Base-by-base conservation (phyloP, 2,329 filamentous ascomycete genomes). In the Trichophyton simii region DNA sequence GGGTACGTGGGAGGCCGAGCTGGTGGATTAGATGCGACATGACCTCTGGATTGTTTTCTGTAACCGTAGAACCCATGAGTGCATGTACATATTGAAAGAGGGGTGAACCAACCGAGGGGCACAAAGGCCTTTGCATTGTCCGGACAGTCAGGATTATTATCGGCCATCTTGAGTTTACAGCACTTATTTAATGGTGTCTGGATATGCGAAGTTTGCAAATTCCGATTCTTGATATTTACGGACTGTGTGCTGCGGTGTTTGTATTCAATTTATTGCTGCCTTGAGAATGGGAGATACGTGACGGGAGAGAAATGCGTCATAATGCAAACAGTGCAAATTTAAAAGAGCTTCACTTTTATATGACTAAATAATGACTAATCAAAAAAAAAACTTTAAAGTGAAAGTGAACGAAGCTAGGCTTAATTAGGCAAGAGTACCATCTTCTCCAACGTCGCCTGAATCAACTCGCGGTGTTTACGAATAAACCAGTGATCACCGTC, bases 1-100 rank as follows among this genome's bases (percentile, higher is more conserved):
- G 82, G 28, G 82, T 79, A n/a, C 77, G 70, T n/a, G 88, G 87
- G 61, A 97, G 84, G 65, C 92, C 92, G 28, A 97, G 87, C 67
- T 85, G 84, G 77, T 88, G 88, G 57, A 95, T 83, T 41, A 97
- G 86, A 50, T 80, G 77, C 60, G 86, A 91, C 86, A 97, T 94
- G 36, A 96, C 85, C 75, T 89, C 85, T 0, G 94, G 91, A 78
- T 96, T 96, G 68, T 85, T 85, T 72, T 86, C 83, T 83, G 64
- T 59, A 59, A n/a, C n/a, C 15, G 41, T 34, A 7, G 36, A 48
- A 5, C 55, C 60, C 11, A 20, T 63, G 62, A 61, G 52, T 20
- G 36, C 48, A 57, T 41, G 18, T 38, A 20, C 18, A 9, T 61
- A 15, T n/a, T n/a, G 34, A 1, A 15, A 31, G 13, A 7, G 11